Evolutionary conservation across 2,329 filamentous ascomycete genomes (phyloP), one percentile per base, ranked within the genome.

Genomic region (Ophidiomyces ophidiicola): DNA sequence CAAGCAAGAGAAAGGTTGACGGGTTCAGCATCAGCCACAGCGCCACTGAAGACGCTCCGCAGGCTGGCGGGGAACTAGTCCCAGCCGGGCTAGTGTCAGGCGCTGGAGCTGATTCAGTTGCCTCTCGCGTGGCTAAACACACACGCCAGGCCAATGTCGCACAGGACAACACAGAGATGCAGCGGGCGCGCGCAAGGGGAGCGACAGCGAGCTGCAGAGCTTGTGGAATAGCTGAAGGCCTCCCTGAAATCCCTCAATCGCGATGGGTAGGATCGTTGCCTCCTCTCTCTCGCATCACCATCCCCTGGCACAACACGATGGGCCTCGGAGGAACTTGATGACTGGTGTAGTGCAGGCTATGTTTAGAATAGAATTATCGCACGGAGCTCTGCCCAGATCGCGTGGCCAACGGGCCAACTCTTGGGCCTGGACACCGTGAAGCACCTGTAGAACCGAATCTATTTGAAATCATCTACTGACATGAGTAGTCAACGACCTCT

Each of bases 71-170:
- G 19, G 17, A 17, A 14, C 24, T 33, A 39, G 34, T n/a, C 31
- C 21, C 1, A 17, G 32, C 32, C 15, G 1, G 30, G 36, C 36
- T 33, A 40, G 37, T 36, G 12, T 35, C 10, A 28, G 44, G 31
- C 41, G 39, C 34, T 25, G 7, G 32, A 46, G 44, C 44, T 46
- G 44, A 46, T 41, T 19, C 15, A 23, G 28, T 44, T 36, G 38
- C 38, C 35, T 36, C n/a, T n/a, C 38, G 41, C 23, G 44, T 44
- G 44, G 44, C 44, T 43, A 46, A 46, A 46, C 41, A 24, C 7
- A 12, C n/a, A 14, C 23, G 2, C 12, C 6, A 32, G 18, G 32
- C 42, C 42, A 40, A 41, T 44, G 23, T n/a, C 25, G 10, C 20
- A 33, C 18, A 18, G 12, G 36, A 39, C 31, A 41, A 41, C 38